Percentiles rank a stretch among this genome's conserved stretches.
Evolutionary conservation across 441 rosid genomes (phyloP).

Genomic region (Raphanus hybrid): DNA sequence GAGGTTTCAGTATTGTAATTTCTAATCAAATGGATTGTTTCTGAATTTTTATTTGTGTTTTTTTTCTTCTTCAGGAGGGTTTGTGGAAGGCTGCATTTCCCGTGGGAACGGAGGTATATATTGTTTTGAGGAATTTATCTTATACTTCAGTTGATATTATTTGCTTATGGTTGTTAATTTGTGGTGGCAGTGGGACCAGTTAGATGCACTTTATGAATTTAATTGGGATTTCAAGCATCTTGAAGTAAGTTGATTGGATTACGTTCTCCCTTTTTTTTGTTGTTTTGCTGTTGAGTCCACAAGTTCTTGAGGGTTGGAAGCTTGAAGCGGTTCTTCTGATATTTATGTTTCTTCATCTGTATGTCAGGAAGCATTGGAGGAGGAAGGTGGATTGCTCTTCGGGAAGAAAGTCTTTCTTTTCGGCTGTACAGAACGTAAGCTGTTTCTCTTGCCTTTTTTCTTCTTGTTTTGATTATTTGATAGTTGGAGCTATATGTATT

Average conservation of each 20-base stretch:
- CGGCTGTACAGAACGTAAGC: constrained; percentile 94
- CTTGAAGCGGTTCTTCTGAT: not conserved
- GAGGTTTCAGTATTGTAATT: not conserved
- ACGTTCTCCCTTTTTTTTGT: constrained; percentile 5
- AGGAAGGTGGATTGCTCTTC: constrained; percentile 81
- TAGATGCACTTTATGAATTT: constrained; percentile 73
- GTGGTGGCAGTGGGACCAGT: constrained; percentile 83
- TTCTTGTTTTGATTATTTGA: not conserved
- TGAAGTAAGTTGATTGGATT: constrained; percentile 64
- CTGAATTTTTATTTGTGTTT: not conserved
- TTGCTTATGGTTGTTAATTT: constrained; percentile 34
- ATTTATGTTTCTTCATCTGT: constrained; percentile 19
- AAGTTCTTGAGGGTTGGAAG: not conserved
- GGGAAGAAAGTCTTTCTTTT: constrained; percentile 87
- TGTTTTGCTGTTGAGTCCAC: not conserved
- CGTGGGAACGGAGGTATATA: constrained; percentile 99
- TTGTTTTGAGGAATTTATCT: constrained; percentile 29
- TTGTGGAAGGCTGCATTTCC: constrained; percentile 93
- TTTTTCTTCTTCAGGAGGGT: constrained; percentile 66
- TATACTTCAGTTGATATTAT: not conserved
- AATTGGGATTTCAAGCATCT: constrained; percentile 90
- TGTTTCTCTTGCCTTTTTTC: constrained; percentile 1
- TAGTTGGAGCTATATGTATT: not conserved
- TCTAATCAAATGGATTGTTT: not conserved
- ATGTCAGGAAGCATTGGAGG: constrained; percentile 87